Evolutionary conservation across 1,284 basidiomycete genomes (phyloP).

Genomic region (Melampsora occidentalis): DNA sequence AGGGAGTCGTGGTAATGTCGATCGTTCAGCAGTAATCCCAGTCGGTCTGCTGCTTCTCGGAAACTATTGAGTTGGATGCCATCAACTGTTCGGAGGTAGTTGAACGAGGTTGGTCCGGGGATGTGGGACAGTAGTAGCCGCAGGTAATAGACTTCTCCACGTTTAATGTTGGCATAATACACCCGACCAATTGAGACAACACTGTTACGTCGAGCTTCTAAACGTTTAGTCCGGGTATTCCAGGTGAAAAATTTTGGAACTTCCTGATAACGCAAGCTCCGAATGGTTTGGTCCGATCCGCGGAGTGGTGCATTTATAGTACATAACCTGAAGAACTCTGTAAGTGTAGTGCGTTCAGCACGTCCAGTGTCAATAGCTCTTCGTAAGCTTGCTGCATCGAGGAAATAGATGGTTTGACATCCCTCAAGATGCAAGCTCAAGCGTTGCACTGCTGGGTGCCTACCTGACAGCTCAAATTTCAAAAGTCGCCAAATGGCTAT

Average conservation of each 20-base stretch:
- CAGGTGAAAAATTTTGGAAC: background rate
- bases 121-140: background rate
- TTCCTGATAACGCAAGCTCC: background rate
- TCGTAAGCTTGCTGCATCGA: background rate
- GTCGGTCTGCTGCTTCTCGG: background rate
- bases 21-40: background rate
- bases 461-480: background rate
- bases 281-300: background rate
- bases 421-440: background rate
- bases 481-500: conserved; percentile 52
- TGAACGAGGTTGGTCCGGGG: background rate
- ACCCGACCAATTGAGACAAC: background rate
- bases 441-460: background rate
- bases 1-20: background rate
- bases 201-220: background rate
- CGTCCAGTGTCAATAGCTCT: background rate
- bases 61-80: background rate
- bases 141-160: conserved; percentile 1
- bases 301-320: background rate
- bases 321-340: background rate
- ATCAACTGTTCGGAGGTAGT: background rate
- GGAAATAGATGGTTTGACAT: background rate
- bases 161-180: conserved; percentile 2
- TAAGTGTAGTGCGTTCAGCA: background rate
- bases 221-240: background rate